phyloP scores from a whole-genome alignment of 345 rosid genomes.

The Noccaea caerulescens region DNA sequence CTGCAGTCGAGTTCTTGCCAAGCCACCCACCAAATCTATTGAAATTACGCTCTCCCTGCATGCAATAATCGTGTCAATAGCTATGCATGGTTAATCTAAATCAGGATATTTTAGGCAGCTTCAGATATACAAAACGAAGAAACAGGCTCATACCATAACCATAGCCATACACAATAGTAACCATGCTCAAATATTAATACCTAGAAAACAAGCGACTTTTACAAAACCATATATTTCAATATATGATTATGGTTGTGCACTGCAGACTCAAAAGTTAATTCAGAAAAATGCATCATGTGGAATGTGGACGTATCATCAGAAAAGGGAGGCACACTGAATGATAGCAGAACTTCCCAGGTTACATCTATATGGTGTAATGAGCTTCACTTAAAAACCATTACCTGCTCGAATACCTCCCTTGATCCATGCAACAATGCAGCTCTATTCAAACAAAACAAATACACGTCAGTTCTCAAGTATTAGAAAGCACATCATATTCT shows the following conservation, averaged over 20 bases:
- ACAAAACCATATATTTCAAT: conserved; percentile 3
- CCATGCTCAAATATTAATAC: conserved; percentile 17
- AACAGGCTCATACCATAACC: conserved; percentile 24
- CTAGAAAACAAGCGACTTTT: conserved; percentile 10
- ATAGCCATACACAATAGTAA: conserved; percentile 13
- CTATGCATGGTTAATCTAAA: conserved; percentile 23
- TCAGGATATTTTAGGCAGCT: conserved; percentile 14
- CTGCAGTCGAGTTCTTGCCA: conserved; percentile 87
- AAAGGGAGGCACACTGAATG: conserved; percentile 19
- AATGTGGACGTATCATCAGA: conserved; percentile 22
- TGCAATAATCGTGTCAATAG: conserved; percentile 28
- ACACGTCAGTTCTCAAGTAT: conserved; percentile 27
- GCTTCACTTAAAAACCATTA: conserved; percentile 43
- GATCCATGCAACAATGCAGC: conserved; percentile 88
- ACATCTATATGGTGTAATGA: conserved; percentile 18
- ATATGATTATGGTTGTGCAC: conserved; percentile 16
- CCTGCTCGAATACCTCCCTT: conserved; percentile 86
- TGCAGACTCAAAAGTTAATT: conserved; percentile 26
- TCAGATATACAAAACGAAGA: conserved; percentile 20
- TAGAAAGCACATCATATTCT: conserved; percentile 20
- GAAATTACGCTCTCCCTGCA: conserved; percentile 94
- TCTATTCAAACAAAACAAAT: conserved; percentile 51
- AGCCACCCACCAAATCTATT: conserved; percentile 98
- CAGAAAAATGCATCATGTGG: neutral
- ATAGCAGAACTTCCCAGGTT: conserved; percentile 13